Base-by-base conservation (phyloP, 495 filamentous ascomycete species). In the Elasticomyces elasticus region DNA sequence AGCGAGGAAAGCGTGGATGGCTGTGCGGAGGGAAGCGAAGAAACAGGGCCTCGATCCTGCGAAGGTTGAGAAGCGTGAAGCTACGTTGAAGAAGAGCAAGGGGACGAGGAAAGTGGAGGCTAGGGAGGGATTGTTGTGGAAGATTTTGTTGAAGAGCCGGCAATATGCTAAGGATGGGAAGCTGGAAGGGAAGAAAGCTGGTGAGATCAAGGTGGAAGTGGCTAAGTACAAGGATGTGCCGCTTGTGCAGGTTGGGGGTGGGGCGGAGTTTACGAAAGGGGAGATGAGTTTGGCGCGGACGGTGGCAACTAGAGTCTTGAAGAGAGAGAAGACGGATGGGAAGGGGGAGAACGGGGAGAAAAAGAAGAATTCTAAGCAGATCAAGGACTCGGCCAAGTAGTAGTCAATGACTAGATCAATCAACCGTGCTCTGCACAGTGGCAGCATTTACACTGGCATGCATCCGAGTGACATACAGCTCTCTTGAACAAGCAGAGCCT, bases 341-440 rank as follows among this genome's bases (percentile, higher is more conserved):
- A 64, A 61, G 47, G 58, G 54, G 45, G 49, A 58, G 19, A 70
- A 67, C 57, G 64, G 68, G 27, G 15, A 45, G 5, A 5, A 27
- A 23, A 78, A 69, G 51, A 74, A 79, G 56, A 67, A 66, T 11
- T 71, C 69, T 17, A 55, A 61, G 50, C 52, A 52, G 51, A 46
- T 51, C 11, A 48, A 46, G 48, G 27, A 13, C 10, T 23, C 19
- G 3, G 35, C 35, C 6, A 48, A 46, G 46, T 26, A 13, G 49
- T 17, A 45, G 25, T 25, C n/a, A 41, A 33, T 24, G 43, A 11
- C 15, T 37, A 42, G 49, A 49, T 15, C 23, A 43, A 13, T 26
- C n/a, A n/a, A n/a, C n/a, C n/a, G n/a, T n/a, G n/a, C n/a, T n/a
- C n/a, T n/a, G n/a, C n/a, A n/a, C n/a, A n/a, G n/a, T n/a, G n/a